A percentile compares a stretch with the other conserved stretches of the same genome.
Evolutionary conservation across 164 flowering plant species (phyloP).

Genomic region (Liriodendron chinense): DNA sequence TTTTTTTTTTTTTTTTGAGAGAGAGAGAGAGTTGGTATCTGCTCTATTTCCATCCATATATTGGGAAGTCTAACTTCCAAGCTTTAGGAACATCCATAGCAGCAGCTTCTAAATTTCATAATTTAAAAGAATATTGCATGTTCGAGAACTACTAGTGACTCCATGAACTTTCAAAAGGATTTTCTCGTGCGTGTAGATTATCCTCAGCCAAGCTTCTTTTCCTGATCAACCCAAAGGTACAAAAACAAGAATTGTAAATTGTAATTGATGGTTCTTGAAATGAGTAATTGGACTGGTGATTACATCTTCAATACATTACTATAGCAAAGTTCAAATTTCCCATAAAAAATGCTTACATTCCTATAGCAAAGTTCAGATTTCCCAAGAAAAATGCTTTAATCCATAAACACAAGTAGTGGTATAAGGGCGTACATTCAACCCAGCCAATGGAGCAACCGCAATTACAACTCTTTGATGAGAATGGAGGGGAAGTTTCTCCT

Average conservation of each 20-base stretch:
- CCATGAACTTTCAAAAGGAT: not conserved
- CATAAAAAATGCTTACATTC: too few species aligned
- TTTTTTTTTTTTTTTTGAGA: too few species aligned
- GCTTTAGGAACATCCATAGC: not conserved
- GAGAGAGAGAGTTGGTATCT: not conserved
- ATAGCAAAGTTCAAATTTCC: not conserved
- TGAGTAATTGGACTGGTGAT: not conserved
- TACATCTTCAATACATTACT: not conserved
- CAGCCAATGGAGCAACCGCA: slow-evolving; percentile 66
- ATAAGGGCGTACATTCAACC: slow-evolving; percentile 41
- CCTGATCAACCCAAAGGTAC: not conserved
- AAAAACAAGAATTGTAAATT: not conserved
- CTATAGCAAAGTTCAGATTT: not conserved
- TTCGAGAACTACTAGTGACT: not conserved
- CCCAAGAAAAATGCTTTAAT: not conserved
- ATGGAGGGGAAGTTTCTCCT: slow-evolving; percentile 48
- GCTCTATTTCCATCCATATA: not conserved
- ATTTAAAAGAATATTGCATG: not conserved
- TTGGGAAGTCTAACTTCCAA: not conserved
- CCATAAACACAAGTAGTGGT: not conserved
- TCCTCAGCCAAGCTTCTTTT: not conserved
- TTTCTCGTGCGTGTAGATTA: not conserved
- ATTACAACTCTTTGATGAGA: slow-evolving; percentile 44
- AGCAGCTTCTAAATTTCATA: not conserved
- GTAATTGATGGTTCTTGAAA: not conserved